Percentiles rank a stretch among this genome's conserved stretches.
Evolutionary conservation across 2,329 filamentous ascomycete genomes (phyloP).

Genomic region (Claviceps spartinae): DNA sequence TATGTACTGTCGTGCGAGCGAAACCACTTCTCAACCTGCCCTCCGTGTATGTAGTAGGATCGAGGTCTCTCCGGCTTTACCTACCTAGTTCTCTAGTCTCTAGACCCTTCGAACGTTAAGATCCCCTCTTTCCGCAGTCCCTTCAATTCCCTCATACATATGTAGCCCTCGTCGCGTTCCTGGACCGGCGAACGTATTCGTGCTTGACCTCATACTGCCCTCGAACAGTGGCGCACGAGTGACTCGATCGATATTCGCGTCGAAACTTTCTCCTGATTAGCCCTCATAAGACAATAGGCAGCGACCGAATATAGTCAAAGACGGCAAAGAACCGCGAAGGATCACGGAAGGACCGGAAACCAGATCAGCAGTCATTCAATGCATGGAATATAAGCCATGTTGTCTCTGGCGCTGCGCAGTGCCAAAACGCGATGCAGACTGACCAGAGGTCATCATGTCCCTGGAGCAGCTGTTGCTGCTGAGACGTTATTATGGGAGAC

Average conservation of each 20-base stretch:
- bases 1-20: background rate
- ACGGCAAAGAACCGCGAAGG: background rate
- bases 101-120: background rate
- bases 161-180: background rate
- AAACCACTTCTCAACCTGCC: background rate
- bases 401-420: conserved; percentile 31
- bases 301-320: background rate
- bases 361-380: conserved; percentile 5
- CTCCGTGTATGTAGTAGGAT: no score
- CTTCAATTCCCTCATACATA: background rate
- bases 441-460: conserved; percentile 11
- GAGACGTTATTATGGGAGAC: background rate
- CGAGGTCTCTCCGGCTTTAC: background rate
- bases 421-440: conserved; percentile 27
- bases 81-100: background rate
- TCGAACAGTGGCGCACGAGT: background rate
- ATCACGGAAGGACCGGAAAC: background rate
- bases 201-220: background rate
- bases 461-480: conserved; percentile 3
- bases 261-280: no score
- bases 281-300: background rate
- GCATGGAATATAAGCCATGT: conserved; percentile 30
- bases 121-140: background rate
- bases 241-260: background rate
- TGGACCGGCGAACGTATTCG: no score